Evolutionary conservation across 208 protist species (phyloP).

Genomic region (Porcisia hertigi): DNA sequence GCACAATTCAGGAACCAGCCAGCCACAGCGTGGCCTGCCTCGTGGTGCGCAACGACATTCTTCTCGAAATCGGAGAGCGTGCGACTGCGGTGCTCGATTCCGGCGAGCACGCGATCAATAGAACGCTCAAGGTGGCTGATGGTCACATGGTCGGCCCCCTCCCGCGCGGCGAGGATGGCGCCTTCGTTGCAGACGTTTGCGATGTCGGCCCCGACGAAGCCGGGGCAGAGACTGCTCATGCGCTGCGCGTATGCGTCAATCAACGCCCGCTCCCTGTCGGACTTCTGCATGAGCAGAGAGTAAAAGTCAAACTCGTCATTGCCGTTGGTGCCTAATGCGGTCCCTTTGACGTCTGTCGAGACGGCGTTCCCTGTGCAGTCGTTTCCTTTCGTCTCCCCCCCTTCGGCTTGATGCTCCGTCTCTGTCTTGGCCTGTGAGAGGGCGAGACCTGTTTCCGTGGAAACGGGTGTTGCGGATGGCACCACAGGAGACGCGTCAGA

Average conservation of each 20-base stretch:
- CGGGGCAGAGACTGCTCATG: conserved; percentile 79
- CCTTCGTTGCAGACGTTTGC: conserved; percentile 97
- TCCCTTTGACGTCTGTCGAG: not conserved
- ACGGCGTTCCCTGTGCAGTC: not conserved
- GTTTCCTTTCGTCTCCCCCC: not conserved
- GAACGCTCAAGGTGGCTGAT: conserved; percentile 93
- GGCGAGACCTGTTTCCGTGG: conserved; percentile 19
- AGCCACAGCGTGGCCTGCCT: conserved; percentile 97
- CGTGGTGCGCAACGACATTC: conserved; percentile 97
- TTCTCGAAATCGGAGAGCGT: conserved; percentile 91
- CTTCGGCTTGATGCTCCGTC: conserved; percentile 23
- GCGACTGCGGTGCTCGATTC: conserved; percentile 93
- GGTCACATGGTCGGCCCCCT: conserved; percentile 56
- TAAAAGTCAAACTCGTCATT: conserved; percentile 50
- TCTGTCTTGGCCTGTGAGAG: conserved; percentile 33
- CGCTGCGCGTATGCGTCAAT: conserved; percentile 73
- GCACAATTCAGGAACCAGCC: conserved; percentile 98
- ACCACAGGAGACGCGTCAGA: not conserved
- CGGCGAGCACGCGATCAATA: conserved; percentile 95
- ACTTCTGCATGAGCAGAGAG: conserved; percentile 49
- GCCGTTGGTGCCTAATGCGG: not conserved
- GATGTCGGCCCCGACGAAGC: conserved; percentile 95
- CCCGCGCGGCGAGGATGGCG: conserved; percentile 90
- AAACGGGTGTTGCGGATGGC: not conserved
- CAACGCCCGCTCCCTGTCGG: conserved; percentile 55